phyloP scores from a whole-genome alignment of 768 basidiomycete genomes.

The Leucocoprinus sp. region DNA sequence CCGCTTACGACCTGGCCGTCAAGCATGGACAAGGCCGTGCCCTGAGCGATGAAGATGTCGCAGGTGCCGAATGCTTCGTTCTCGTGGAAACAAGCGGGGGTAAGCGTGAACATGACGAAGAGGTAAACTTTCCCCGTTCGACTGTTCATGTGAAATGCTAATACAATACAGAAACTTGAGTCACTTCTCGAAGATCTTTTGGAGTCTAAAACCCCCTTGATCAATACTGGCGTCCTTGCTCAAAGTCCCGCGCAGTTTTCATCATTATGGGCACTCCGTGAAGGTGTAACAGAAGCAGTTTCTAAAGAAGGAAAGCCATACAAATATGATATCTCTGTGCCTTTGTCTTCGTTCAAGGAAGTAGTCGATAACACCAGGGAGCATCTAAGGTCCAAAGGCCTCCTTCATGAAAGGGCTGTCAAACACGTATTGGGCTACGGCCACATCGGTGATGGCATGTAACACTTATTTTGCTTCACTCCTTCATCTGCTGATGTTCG shows the following conservation, averaged over 20 bases:
- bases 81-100: slow-evolving; percentile 93
- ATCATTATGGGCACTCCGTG: slow-evolving; percentile 86
- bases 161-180: slow-evolving; percentile 67
- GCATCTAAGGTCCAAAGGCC: slow-evolving; percentile 58
- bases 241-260: slow-evolving; percentile 87
- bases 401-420: slow-evolving; percentile 65
- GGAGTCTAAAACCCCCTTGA: slow-evolving; percentile 62
- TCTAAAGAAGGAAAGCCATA: slow-evolving; percentile 93
- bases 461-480: neutral
- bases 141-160: neutral
- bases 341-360: slow-evolving; percentile 76
- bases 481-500: slow-evolving; percentile 2
- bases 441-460: slow-evolving; percentile 91
- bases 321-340: slow-evolving; percentile 95
- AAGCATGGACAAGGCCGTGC: slow-evolving; percentile 77
- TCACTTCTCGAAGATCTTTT: slow-evolving; percentile 72
- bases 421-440: slow-evolving; percentile 89
- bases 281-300: slow-evolving; percentile 85
- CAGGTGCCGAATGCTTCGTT: slow-evolving; percentile 81
- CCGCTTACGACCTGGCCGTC: slow-evolving; percentile 75
- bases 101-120: slow-evolving; percentile 86
- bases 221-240: slow-evolving; percentile 86
- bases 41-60: slow-evolving; percentile 63
- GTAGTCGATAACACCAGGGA: slow-evolving; percentile 78
- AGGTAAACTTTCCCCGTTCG: slow-evolving; percentile 37